Percentiles rank a stretch among this genome's conserved stretches.
phyloP scores from a whole-genome alignment of 768 basidiomycete species.

The Mrakia blollopis region DNA sequence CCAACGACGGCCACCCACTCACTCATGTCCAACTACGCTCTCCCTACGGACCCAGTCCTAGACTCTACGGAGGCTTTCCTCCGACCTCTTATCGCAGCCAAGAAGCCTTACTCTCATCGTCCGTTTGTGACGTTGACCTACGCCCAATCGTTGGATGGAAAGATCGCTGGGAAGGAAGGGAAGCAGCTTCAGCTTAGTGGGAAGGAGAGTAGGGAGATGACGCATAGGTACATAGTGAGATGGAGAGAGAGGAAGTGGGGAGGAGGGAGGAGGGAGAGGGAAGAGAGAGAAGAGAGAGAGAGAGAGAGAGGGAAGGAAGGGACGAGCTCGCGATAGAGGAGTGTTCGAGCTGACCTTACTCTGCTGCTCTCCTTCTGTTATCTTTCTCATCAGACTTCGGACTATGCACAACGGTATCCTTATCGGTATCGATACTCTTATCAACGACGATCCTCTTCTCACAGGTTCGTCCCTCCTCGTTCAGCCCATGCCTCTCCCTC shows the following conservation, averaged over 20 bases:
- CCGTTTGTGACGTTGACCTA: conserved; percentile 48
- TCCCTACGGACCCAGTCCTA: background rate
- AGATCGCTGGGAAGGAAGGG: conserved; percentile 72
- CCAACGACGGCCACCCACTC: background rate
- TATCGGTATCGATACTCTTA: conserved; percentile 79
- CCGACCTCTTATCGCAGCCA: conserved; percentile 22
- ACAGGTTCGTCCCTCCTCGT: conserved; percentile 65
- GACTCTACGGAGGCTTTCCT: conserved; percentile 24
- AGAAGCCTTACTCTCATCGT: conserved; percentile 30
- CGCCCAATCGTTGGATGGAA: conserved; percentile 57
- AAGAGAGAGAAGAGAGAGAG: background rate
- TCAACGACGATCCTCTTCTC: conserved; percentile 91
- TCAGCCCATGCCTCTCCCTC: background rate
- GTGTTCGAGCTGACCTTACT: background rate
- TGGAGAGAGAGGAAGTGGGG: background rate
- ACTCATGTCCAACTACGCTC: background rate
- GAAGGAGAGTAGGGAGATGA: conserved; percentile 82
- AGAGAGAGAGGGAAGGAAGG: background rate
- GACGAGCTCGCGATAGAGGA: background rate
- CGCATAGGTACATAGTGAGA: conserved; percentile 67
- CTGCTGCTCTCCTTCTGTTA: background rate
- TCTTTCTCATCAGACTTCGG: conserved; percentile 60
- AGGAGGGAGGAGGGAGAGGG: background rate
- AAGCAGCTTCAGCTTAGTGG: conserved; percentile 78
- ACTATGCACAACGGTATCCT: conserved; percentile 89